These are phyloP conservation scores for Lentinus tigrinus DNA, from an alignment of 768 basidiomycete genomes.

Conservation along the genomic window DNA sequence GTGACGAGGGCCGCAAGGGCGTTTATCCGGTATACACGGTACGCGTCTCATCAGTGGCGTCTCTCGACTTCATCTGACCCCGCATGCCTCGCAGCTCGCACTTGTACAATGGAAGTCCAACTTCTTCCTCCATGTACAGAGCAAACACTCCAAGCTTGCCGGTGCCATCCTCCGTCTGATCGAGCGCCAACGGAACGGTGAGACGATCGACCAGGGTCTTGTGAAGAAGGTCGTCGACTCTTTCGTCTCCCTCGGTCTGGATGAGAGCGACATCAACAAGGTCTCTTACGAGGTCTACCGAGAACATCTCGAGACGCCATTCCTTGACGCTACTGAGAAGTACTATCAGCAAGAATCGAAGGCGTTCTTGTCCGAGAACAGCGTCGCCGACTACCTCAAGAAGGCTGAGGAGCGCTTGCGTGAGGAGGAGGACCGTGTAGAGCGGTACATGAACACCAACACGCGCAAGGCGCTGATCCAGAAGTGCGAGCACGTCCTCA, in stretches of 20 bases:
- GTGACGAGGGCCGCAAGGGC: constrained; percentile 93
- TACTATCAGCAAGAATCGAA: constrained; percentile 94
- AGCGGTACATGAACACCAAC: constrained; percentile 86
- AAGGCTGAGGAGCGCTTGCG: constrained; percentile 90
- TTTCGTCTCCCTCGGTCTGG: constrained; percentile 91
- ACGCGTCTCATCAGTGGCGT: constrained; percentile 29
- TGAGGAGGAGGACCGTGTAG: constrained; percentile 95
- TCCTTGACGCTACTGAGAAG: constrained; percentile 83
- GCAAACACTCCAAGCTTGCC: constrained; percentile 77
- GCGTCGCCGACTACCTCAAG: constrained; percentile 91
- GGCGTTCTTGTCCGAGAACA: constrained; percentile 84
- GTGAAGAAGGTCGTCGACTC: constrained; percentile 95
- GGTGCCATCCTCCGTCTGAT: constrained; percentile 86
- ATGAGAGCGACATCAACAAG: constrained; percentile 89
- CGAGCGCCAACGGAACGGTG: constrained; percentile 92
- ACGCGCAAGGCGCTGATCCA: constrained; percentile 79
- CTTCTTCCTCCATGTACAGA: constrained; percentile 87
- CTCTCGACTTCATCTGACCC: neutral
- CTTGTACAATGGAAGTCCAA: constrained; percentile 95
- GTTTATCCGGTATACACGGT: constrained; percentile 97
- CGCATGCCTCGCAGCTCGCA: constrained; percentile 57
- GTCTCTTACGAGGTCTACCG: constrained; percentile 92
- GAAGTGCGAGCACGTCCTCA: constrained; percentile 90
- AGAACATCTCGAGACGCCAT: constrained; percentile 85
- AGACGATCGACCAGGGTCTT: constrained; percentile 87